Evolutionary conservation across 805 yeast genomes (phyloP).

Genomic region (Saturnispora sanitii): DNA sequence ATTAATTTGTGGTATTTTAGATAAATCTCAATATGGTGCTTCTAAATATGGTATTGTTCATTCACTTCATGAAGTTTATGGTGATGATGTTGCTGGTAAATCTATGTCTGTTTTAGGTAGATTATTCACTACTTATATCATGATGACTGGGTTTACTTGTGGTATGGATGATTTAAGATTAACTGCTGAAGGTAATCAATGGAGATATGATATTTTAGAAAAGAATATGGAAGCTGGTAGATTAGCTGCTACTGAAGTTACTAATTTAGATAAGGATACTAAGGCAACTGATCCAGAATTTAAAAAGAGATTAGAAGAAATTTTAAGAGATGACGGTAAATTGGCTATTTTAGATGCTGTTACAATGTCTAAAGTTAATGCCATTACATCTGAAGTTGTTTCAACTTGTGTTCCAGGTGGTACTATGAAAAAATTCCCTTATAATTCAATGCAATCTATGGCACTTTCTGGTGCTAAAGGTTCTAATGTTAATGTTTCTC

Average conservation of each 20-base stretch:
- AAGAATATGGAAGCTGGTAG: slow-evolving; percentile 78
- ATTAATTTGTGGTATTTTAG: slow-evolving; percentile 83
- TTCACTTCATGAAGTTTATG: slow-evolving; percentile 92
- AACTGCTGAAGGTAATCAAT: slow-evolving; percentile 79
- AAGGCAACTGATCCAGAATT: slow-evolving; percentile 57
- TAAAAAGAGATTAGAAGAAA: slow-evolving; percentile 82
- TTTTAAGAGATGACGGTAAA: slow-evolving; percentile 85
- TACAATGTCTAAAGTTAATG: slow-evolving; percentile 84
- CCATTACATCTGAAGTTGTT: slow-evolving; percentile 91
- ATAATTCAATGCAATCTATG: slow-evolving; percentile 97
- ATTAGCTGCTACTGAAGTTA: slow-evolving; percentile 88
- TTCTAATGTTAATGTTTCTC: slow-evolving; percentile 95
- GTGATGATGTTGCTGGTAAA: slow-evolving; percentile 83
- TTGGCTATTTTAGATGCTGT: slow-evolving; percentile 92
- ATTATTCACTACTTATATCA: slow-evolving; percentile 86
- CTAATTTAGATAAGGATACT: slow-evolving; percentile 56
- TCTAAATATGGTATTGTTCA: slow-evolving; percentile 95
- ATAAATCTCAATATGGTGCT: slow-evolving; percentile 98
- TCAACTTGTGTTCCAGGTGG: slow-evolving; percentile 92
- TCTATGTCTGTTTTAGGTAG: slow-evolving; percentile 89
- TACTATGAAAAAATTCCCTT: slow-evolving; percentile 90
- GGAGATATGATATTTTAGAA: slow-evolving; percentile 77
- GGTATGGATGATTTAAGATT: slow-evolving; percentile 98
- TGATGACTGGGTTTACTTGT: slow-evolving; percentile 91
- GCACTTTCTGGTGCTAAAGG: slow-evolving; percentile 99